Base-by-base conservation (phyloP, 2,329 filamentous ascomycete species). In the Exserohilum turcica region DNA sequence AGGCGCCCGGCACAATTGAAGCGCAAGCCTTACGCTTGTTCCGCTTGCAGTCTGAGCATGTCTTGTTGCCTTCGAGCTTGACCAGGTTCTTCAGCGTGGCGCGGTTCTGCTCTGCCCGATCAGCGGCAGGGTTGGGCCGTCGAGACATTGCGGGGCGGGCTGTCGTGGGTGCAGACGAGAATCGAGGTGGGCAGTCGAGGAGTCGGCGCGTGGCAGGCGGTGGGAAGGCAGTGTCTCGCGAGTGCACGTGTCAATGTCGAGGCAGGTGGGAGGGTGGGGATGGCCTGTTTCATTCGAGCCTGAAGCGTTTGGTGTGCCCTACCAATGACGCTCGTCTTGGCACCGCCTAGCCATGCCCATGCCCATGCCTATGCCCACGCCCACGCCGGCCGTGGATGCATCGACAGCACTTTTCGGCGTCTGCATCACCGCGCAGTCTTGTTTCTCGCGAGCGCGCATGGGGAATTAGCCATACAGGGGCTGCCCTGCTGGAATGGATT, bases 31-130 rank as follows among this genome's bases (percentile, higher is more conserved):
- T 77, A 95, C 92, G 94, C 77, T 97, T 99, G 82, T 97, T 99
- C 75, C 89, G 87, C 82, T 99, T 99, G 85, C 94, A 99, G 77
- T 99, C 94, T 56, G 93, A 91, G 82, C 94, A 99, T 73, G 90
- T 86, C 81, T 99, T 99, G 81, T 99, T 99, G 59, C 86, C 80
- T 72, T 97, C 93, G 65, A 99, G 80, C 80, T 97, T 99, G 74
- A 97, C 82, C 65, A 99, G 84, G 73, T 85, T 92, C 82, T 97
- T 97, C 77, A 99, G 91, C 38, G 92, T 95, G 74, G 88, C 86
- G 76, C 91, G 88, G 79, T 99, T 99, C 78, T 95, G 90, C 70
- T 92, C 92, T 68, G 92, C 90, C 77, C 91, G 87, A 78, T 96
- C 91, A 64, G 91, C 89, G 61, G 86, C 87, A 72, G 90, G 86